Percentiles rank a stretch among this genome's conserved stretches.
Evolutionary conservation across 257 asterid genomes (phyloP).

Genomic region (Lycium ferocissimum): DNA sequence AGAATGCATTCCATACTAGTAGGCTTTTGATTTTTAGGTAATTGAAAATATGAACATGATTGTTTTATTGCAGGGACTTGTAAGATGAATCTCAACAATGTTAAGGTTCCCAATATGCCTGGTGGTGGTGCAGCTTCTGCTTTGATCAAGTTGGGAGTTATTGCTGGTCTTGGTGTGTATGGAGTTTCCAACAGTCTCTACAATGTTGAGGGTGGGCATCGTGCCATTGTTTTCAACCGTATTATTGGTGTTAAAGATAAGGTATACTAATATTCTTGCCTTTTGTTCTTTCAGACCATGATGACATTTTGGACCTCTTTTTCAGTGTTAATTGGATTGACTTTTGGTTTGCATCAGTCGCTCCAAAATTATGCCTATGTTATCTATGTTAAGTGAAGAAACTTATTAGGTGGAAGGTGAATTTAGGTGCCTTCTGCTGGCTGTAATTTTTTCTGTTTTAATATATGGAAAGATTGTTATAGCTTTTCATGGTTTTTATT

Average conservation of each 20-base stretch:
- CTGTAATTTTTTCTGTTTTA: neutral
- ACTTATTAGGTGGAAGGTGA: neutral
- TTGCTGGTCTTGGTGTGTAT: slow-evolving; percentile 72
- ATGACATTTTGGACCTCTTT: neutral
- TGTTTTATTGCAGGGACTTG: slow-evolving; percentile 41
- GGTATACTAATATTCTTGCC: slow-evolving; percentile 44
- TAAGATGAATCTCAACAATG: slow-evolving; percentile 69
- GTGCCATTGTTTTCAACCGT: slow-evolving; percentile 92
- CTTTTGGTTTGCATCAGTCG: neutral
- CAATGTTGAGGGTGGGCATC: slow-evolving; percentile 95
- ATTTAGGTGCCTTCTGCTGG: neutral
- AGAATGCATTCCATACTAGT: neutral
- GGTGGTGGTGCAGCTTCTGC: slow-evolving; percentile 74
- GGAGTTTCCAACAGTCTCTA: slow-evolving; percentile 82
- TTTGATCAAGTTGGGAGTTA: slow-evolving; percentile 59
- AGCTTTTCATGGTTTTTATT: neutral
- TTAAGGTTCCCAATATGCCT: slow-evolving; percentile 84
- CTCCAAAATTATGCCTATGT: neutral
- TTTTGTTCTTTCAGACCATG: neutral
- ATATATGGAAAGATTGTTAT: neutral
- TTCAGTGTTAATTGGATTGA: neutral
- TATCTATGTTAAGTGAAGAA: neutral
- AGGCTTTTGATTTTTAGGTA: neutral
- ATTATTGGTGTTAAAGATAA: slow-evolving; percentile 72
- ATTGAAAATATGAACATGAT: neutral